Evolutionary conservation across 2,329 filamentous ascomycete genomes (phyloP).

Genomic region (Cladosporium sp.): DNA sequence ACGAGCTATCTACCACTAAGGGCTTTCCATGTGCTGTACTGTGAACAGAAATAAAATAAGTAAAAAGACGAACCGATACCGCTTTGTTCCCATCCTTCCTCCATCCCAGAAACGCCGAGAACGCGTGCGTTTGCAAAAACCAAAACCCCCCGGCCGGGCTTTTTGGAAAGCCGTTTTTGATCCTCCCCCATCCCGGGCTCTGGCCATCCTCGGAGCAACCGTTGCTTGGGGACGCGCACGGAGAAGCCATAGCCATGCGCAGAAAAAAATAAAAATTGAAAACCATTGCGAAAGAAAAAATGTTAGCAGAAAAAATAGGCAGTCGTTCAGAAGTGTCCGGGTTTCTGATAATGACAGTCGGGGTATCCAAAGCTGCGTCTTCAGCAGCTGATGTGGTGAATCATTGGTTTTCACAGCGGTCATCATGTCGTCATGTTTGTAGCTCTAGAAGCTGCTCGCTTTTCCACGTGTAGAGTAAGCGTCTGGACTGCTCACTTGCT

Average conservation of each 20-base stretch:
- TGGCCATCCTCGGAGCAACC: not conserved
- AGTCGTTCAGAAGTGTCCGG: slow-evolving; percentile 5
- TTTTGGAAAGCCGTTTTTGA: not conserved
- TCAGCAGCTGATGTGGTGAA: not conserved
- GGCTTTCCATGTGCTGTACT: slow-evolving; percentile 3
- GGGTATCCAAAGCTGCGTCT: slow-evolving; percentile 6
- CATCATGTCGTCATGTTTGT: slow-evolving; percentile 14
- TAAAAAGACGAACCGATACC: not conserved
- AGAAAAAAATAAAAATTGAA: not conserved
- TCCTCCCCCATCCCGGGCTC: not conserved
- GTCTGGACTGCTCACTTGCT: not conserved
- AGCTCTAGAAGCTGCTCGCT: not conserved
- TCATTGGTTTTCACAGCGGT: not conserved
- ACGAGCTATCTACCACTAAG: slow-evolving; percentile 16
- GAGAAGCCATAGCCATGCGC: not conserved
- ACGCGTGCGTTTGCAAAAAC: not conserved
- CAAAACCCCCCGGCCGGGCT: slow-evolving; percentile 1
- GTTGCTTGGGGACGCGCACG: not conserved
- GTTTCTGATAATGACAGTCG: slow-evolving; percentile 10
- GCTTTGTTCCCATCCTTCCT: not conserved
- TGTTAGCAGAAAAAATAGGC: not conserved
- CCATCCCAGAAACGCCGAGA: not conserved
- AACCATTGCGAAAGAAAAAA: slow-evolving; percentile 5
- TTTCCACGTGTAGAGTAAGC: not conserved
- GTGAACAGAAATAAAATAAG: not conserved